phyloP scores from a whole-genome alignment of 2,329 filamentous ascomycete species.

The Pseudocercospora eumusae region DNA sequence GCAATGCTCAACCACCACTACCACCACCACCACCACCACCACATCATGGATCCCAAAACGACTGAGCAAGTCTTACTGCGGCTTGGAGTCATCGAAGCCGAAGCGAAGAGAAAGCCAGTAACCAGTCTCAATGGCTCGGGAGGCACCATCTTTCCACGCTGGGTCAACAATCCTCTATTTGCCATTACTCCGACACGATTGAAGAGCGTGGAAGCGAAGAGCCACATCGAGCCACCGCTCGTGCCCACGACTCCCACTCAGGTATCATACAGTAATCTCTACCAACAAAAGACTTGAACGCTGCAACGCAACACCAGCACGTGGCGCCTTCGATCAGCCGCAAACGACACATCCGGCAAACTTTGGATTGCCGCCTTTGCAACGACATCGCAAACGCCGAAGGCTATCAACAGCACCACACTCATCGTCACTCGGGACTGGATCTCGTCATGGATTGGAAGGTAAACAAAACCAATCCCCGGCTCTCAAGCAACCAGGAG shows the following conservation, averaged over 20 bases:
- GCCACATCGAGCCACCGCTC: neutral
- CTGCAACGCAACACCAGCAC: neutral
- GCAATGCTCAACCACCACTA: neutral
- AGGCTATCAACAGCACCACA: neutral
- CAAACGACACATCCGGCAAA: neutral
- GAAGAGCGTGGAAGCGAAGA: neutral
- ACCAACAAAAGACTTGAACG: neutral
- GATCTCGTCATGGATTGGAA: too few species aligned
- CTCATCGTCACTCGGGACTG: too few species aligned
- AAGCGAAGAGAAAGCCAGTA: neutral
- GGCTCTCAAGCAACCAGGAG: too few species aligned
- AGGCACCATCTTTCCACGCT: neutral
- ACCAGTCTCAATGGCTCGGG: neutral
- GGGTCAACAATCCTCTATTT: conserved; percentile 14
- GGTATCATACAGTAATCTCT: neutral
- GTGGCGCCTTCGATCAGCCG: neutral
- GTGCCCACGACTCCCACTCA: neutral
- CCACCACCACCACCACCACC: too few species aligned
- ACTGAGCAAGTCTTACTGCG: conserved; percentile 1
- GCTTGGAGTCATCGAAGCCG: neutral
- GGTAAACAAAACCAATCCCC: too few species aligned
- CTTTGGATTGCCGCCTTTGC: too few species aligned
- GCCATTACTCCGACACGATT: conserved; percentile 8
- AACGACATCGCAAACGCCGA: too few species aligned
- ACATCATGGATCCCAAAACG: conserved; percentile 1